phyloP scores from a whole-genome alignment of 2,329 filamentous ascomycete genomes.

The Elsinoe perseae region DNA sequence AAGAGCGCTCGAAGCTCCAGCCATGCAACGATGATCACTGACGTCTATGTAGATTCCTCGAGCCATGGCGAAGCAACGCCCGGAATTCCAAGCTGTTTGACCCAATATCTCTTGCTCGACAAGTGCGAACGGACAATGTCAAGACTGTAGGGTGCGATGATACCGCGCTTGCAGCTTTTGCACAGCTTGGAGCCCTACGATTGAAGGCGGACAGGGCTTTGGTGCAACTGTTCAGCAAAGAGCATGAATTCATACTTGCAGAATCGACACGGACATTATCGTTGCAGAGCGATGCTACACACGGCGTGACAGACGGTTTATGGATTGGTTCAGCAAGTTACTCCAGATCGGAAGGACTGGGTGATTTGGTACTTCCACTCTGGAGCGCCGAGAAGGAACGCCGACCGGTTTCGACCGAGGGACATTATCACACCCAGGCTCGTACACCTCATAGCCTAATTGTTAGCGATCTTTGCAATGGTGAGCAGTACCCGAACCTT shows the following conservation, averaged over 20 bases:
- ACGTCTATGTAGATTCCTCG: background rate
- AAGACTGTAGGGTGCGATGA: constrained; percentile 25
- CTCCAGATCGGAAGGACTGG: constrained; percentile 30
- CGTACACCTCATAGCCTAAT: constrained; percentile 22
- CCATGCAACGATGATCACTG: background rate
- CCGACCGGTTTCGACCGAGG: constrained; percentile 18
- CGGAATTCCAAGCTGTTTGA: background rate
- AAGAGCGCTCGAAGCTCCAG: background rate
- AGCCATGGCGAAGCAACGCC: constrained; percentile 1
- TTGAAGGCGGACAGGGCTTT: constrained; percentile 43
- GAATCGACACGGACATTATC: constrained; percentile 44
- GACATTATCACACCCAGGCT: constrained; percentile 23
- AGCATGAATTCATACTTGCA: constrained; percentile 45
- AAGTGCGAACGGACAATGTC: too few relatives aligned
- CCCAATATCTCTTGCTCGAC: background rate
- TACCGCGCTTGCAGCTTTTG: constrained; percentile 40
- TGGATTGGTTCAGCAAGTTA: constrained; percentile 32
- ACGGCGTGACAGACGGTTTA: constrained; percentile 28
- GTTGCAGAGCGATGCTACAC: constrained; percentile 29
- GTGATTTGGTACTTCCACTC: constrained; percentile 21
- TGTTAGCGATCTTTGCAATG: constrained; percentile 22
- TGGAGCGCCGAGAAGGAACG: constrained; percentile 7
- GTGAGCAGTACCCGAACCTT: constrained; percentile 7
- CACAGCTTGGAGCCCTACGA: constrained; percentile 45
- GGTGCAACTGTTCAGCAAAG: constrained; percentile 43